Percentiles rank a stretch among this genome's conserved stretches.
phyloP scores from a whole-genome alignment of 2,329 filamentous ascomycete species.

The Achaetomium macrosporum region DNA sequence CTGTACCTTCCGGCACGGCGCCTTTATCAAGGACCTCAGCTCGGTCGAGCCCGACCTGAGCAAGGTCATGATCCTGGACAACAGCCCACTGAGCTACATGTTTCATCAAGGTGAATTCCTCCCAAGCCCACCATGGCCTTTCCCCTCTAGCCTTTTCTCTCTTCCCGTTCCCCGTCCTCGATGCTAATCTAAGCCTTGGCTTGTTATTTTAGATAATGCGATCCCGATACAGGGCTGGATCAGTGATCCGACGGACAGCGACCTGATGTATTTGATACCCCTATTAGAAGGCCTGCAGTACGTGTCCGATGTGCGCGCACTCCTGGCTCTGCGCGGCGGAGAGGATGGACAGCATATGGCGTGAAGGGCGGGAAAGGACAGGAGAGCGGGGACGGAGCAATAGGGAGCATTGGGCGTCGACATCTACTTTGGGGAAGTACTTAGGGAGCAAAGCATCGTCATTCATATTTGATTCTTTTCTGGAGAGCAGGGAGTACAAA shows the following conservation, averaged over 20 bases:
- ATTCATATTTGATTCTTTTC: neutral
- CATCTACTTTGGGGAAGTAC: neutral
- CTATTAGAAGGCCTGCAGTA: constrained; percentile 93
- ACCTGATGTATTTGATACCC: constrained; percentile 86
- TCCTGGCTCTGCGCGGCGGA: constrained; percentile 82
- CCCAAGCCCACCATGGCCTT: neutral
- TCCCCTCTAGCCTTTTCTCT: neutral
- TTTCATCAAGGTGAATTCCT: constrained; percentile 81
- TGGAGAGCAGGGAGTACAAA: neutral
- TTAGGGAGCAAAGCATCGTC: neutral
- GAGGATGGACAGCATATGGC: constrained; percentile 63
- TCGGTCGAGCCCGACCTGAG: constrained; percentile 94
- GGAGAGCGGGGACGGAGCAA: neutral
- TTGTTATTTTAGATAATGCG: constrained; percentile 70
- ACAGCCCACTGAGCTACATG: constrained; percentile 95
- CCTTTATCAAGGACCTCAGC: constrained; percentile 96
- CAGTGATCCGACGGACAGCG: constrained; percentile 94
- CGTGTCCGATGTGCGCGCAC: constrained; percentile 87
- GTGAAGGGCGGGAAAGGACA: constrained; percentile 16
- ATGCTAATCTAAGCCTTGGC: constrained; percentile 7
- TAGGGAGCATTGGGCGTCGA: neutral
- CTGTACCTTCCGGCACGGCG: constrained; percentile 90
- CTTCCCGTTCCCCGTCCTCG: no score
- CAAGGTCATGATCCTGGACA: constrained; percentile 98
- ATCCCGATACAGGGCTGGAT: constrained; percentile 99